Evolutionary conservation across 257 asterid genomes (phyloP).

Genomic region (Eustoma russellianum): DNA sequence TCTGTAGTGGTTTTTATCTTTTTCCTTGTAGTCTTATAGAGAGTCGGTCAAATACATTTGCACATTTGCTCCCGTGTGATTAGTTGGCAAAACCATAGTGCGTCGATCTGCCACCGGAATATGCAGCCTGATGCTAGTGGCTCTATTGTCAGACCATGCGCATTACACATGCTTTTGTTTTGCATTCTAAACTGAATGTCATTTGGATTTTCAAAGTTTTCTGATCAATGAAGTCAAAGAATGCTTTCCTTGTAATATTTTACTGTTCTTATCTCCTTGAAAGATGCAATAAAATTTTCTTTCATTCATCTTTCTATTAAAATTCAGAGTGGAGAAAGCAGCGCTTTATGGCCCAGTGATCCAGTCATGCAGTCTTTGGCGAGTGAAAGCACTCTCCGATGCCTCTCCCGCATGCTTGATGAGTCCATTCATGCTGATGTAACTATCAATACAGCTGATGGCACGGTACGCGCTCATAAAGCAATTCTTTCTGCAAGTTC

Average conservation of each 20-base stretch:
- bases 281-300: constrained; percentile 1
- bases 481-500: constrained; percentile 85
- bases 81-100: too few species aligned
- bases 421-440: constrained; percentile 73
- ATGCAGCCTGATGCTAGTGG: too few species aligned
- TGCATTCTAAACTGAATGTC: background rate
- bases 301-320: constrained; percentile 8
- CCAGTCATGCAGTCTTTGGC: constrained; percentile 39
- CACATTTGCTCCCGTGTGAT: too few species aligned
- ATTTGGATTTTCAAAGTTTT: background rate
- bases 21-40: too few species aligned
- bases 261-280: background rate
- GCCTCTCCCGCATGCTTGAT: constrained; percentile 75
- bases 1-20: too few species aligned
- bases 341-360: constrained; percentile 63
- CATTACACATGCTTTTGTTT: too few species aligned
- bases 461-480: constrained; percentile 60
- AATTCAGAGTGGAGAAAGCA: constrained; percentile 63
- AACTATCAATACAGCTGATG: constrained; percentile 70
- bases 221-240: too few species aligned
- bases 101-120: too few species aligned
- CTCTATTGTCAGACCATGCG: too few species aligned
- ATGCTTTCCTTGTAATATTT: constrained; percentile 1
- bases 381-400: constrained; percentile 52
- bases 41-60: too few species aligned